A percentile compares a stretch with the other conserved stretches of the same genome.
Evolutionary conservation across 306 rosid species (phyloP).

Genomic region (Vicia sativa): DNA sequence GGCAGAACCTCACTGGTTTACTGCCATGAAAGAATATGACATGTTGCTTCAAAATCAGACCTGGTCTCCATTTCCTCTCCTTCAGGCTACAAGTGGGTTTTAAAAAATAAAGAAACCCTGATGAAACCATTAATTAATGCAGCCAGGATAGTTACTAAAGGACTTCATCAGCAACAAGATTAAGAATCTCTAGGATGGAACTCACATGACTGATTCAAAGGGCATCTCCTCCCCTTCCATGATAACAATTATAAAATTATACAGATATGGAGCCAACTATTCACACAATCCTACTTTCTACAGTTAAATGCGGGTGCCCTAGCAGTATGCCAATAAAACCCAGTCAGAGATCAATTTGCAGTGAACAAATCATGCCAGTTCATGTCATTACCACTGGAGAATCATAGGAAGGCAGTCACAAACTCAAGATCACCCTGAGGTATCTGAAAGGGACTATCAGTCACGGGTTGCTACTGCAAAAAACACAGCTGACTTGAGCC

Average conservation of each 20-base stretch:
- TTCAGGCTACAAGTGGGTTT: background rate
- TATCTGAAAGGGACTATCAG: background rate
- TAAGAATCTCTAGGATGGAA: background rate
- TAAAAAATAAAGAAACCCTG: constrained; percentile 8
- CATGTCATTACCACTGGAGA: background rate
- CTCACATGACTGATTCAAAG: background rate
- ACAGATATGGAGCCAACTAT: background rate
- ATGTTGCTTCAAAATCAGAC: background rate
- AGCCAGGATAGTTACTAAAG: background rate
- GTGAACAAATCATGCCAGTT: background rate
- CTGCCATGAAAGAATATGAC: background rate
- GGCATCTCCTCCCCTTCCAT: background rate
- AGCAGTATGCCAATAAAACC: background rate
- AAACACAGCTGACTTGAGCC: background rate
- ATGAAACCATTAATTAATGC: background rate
- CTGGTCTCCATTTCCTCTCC: background rate
- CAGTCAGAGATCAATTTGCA: background rate
- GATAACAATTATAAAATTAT: background rate
- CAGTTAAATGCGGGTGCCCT: background rate
- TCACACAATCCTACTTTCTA: background rate
- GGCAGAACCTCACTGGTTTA: background rate
- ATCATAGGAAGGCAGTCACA: background rate
- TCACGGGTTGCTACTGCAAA: background rate
- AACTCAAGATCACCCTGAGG: background rate
- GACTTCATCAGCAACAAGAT: constrained; percentile 1